Percentiles rank a stretch among this genome's conserved stretches.
Evolutionary conservation across 306 rosid genomes (phyloP).

Genomic region (Cucurbita ficifolia): DNA sequence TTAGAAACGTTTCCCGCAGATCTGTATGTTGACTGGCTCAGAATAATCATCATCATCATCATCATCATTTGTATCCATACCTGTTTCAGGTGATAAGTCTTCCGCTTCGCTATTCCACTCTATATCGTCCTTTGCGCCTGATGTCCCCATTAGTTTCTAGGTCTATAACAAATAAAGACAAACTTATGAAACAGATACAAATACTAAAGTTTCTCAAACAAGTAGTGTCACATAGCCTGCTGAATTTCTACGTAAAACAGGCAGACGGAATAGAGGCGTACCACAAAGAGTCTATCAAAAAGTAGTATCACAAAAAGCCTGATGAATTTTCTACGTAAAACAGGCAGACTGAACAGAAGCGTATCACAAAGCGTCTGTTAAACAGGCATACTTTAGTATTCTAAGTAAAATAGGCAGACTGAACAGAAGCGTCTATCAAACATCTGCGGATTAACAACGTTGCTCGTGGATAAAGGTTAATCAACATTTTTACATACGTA

Average conservation of each 20-base stretch:
- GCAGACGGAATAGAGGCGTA: too few relatives aligned
- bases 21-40: conserved; percentile 20
- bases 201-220: background rate
- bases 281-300: background rate
- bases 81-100: conserved; percentile 2
- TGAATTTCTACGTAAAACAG: background rate
- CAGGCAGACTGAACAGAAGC: background rate
- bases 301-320: background rate
- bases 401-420: background rate
- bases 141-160: conserved; percentile 23
- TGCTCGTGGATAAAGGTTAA: background rate
- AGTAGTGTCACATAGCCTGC: background rate
- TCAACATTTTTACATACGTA: background rate
- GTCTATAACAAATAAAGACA: background rate
- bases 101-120: conserved; percentile 22
- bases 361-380: background rate
- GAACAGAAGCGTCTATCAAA: background rate
- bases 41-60: conserved; percentile 7
- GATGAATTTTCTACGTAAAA: background rate
- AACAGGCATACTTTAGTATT: background rate
- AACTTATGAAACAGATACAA: background rate
- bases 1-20: conserved; percentile 20
- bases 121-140: conserved; percentile 34
- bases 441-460: background rate
- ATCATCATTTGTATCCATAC: conserved; percentile 18